Conservation (phyloP, 2,329 filamentous ascomycete genomes). For the Cladosporium sp. region DNA sequence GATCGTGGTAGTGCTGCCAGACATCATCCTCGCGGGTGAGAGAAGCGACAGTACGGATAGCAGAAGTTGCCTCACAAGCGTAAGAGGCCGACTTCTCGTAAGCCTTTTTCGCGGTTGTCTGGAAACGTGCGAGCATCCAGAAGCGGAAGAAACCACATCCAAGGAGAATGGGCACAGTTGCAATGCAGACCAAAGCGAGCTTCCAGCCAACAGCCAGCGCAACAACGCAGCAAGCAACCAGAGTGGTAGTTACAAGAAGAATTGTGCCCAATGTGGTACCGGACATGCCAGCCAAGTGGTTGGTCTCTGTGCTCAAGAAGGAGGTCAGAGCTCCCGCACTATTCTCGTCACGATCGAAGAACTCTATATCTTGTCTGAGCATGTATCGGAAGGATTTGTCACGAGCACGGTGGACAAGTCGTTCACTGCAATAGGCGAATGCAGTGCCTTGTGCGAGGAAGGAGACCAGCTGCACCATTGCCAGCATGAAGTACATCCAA, state of each 20-base stretch:
- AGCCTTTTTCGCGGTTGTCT: conserved; percentile 70
- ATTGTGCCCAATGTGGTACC: conserved; percentile 85
- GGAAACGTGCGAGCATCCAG: conserved; percentile 75
- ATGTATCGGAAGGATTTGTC: conserved; percentile 80
- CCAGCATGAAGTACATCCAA: conserved; percentile 83
- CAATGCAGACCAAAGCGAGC: conserved; percentile 74
- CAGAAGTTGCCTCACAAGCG: conserved; percentile 88
- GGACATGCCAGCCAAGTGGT: conserved; percentile 80
- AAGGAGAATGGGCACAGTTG: conserved; percentile 72
- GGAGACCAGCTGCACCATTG: conserved; percentile 65
- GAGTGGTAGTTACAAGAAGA: conserved; percentile 72
- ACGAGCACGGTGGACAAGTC: conserved; percentile 76
- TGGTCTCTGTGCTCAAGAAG: conserved; percentile 85
- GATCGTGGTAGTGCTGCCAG: conserved; percentile 63
- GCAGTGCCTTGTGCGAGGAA: conserved; percentile 65
- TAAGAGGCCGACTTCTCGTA: conserved; percentile 79
- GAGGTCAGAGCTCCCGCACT: conserved; percentile 83
- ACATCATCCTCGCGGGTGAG: conserved; percentile 85
- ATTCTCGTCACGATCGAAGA: conserved; percentile 87
- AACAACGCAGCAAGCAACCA: conserved; percentile 68
- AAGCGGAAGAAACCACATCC: conserved; percentile 85
- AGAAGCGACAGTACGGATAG: conserved; percentile 88
- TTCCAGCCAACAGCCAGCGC: conserved; percentile 82
- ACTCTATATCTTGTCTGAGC: conserved; percentile 86
- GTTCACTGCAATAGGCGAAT: conserved; percentile 84